These are phyloP conservation scores for Nannochloris sp. DNA, from an alignment of 139 green algal species.

Conservation along the genomic window DNA sequence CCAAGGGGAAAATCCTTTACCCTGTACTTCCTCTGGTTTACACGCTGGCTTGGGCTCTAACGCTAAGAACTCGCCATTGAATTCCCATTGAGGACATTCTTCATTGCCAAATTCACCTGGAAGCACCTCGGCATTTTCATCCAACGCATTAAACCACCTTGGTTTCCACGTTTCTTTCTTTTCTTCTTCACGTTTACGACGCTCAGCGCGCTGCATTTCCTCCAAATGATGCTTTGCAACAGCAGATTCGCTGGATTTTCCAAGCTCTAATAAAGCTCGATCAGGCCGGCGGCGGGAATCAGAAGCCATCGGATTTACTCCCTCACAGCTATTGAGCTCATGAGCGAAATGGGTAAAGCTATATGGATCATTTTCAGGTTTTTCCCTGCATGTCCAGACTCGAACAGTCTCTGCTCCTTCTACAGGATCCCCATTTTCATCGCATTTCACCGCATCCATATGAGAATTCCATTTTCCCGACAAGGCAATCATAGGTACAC, in stretches of 20 bases:
- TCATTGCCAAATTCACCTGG: constrained; percentile 43
- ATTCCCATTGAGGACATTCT: constrained; percentile 57
- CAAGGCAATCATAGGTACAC: constrained; percentile 37
- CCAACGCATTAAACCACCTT: constrained; percentile 58
- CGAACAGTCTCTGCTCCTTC: constrained; percentile 33
- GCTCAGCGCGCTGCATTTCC: constrained; percentile 70
- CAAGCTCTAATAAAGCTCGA: constrained; percentile 46
- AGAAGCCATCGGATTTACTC: constrained; percentile 57
- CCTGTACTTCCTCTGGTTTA: constrained; percentile 36
- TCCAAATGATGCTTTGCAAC: constrained; percentile 71
- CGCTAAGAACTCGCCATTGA: constrained; percentile 40
- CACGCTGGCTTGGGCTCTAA: background rate
- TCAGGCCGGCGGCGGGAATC: constrained; percentile 67
- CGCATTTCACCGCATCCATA: constrained; percentile 62
- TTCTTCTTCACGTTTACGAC: constrained; percentile 42
- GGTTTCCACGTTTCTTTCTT: constrained; percentile 53
- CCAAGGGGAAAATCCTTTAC: constrained; percentile 66
- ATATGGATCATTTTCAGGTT: constrained; percentile 82
- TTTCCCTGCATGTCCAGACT: constrained; percentile 67
- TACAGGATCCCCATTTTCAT: constrained; percentile 52
- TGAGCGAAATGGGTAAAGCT: constrained; percentile 84
- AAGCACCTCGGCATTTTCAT: constrained; percentile 28
- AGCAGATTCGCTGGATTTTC: constrained; percentile 42
- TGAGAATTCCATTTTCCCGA: constrained; percentile 78
- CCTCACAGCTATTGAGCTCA: constrained; percentile 60